These are phyloP conservation scores for Paspalum vaginatum DNA, from an alignment of 176 grass and related monocot species.

Conservation along the genomic window DNA sequence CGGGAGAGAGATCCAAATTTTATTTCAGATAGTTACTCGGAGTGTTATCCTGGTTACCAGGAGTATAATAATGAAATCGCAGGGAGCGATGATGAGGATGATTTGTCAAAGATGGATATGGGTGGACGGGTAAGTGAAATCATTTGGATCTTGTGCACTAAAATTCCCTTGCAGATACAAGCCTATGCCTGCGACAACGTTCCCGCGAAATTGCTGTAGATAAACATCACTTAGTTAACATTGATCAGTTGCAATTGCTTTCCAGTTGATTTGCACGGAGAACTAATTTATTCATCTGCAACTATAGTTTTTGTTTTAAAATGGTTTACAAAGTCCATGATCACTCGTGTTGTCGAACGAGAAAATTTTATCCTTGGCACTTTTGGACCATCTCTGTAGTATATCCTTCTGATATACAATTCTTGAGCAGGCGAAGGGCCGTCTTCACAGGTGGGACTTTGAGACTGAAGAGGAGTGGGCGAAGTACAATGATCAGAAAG, in stretches of 20 bases:
- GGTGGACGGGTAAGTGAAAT: conserved; percentile 82
- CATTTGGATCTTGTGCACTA: conserved; percentile 13
- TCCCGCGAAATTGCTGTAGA: conserved; percentile 2
- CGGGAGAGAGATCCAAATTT: conserved; percentile 96
- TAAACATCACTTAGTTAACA: not conserved
- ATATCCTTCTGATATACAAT: conserved; percentile 20
- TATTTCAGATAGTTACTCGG: conserved; percentile 98
- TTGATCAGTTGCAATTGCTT: not conserved
- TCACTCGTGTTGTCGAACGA: not conserved
- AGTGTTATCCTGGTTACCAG: conserved; percentile 99
- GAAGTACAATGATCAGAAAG: conserved; percentile 89
- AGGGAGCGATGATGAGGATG: conserved; percentile 89
- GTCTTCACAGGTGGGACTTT: conserved; percentile 98
- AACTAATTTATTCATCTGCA: not conserved
- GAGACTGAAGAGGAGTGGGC: conserved; percentile 99
- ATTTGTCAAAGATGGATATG: conserved; percentile 99
- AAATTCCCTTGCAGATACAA: conserved; percentile 21
- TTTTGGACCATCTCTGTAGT: not conserved
- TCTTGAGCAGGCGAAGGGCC: conserved; percentile 82
- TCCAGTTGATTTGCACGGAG: not conserved
- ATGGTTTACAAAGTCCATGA: not conserved
- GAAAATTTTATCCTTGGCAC: not conserved
- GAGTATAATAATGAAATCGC: conserved; percentile 80
- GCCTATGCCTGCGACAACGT: not conserved
- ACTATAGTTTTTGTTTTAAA: not conserved